These are phyloP conservation scores for Metschnikowia cerradonensis DNA, from an alignment of 805 yeast species.

Conservation along the genomic window DNA sequence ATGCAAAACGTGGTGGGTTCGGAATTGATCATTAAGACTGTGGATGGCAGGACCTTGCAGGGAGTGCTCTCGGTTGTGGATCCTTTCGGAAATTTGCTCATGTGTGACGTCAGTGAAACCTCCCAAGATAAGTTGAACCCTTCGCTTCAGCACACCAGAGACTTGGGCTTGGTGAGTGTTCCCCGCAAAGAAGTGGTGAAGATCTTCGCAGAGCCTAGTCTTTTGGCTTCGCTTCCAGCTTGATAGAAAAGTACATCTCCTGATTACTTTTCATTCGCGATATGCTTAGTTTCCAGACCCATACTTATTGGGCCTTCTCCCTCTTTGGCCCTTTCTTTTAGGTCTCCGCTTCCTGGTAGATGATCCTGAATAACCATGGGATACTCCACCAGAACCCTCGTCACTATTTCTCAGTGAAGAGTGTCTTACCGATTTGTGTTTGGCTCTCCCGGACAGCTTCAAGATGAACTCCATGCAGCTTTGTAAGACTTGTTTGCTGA, in stretches of 20 bases:
- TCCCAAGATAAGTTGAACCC: constrained; percentile 25
- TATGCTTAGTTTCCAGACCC: neutral
- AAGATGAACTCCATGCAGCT: constrained; percentile 11
- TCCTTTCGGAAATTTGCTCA: constrained; percentile 40
- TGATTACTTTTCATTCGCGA: neutral
- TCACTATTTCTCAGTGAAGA: neutral
- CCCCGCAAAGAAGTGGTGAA: constrained; percentile 19
- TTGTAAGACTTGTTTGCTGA: constrained; percentile 9
- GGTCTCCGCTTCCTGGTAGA: neutral
- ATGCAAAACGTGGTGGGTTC: constrained; percentile 28
- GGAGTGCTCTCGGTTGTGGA: constrained; percentile 40
- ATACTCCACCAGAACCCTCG: neutral
- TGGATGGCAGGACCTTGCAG: constrained; percentile 31
- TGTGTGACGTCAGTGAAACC: constrained; percentile 34
- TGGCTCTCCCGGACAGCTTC: constrained; percentile 1
- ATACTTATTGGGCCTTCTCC: neutral
- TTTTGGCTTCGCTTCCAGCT: neutral
- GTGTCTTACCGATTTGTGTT: neutral
- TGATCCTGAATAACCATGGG: neutral
- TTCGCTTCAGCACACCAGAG: constrained; percentile 20
- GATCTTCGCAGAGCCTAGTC: constrained; percentile 5
- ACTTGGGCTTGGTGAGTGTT: constrained; percentile 26
- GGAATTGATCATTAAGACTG: constrained; percentile 23
- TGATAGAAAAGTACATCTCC: neutral
- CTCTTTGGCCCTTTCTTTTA: neutral